Evolutionary conservation across 2,329 filamentous ascomycete species (phyloP).

Genomic region (Ramichloridium luteum): DNA sequence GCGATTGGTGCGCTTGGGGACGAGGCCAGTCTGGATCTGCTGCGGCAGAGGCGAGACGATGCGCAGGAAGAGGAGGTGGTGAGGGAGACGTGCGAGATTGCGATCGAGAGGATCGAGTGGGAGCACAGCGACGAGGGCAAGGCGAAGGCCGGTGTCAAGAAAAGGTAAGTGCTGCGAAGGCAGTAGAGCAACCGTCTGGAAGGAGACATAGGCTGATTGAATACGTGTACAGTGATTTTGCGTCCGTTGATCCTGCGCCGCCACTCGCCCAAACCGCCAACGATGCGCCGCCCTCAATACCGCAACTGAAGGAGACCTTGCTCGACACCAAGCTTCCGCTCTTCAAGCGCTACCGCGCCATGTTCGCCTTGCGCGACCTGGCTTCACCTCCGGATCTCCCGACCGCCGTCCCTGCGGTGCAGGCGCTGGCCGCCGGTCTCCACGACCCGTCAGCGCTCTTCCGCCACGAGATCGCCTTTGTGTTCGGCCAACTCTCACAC

Average conservation of each 20-base stretch:
- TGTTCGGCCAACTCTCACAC: constrained; percentile 91
- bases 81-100: constrained; percentile 94
- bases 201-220: no score
- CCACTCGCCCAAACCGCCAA: constrained; percentile 58
- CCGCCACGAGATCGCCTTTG: constrained; percentile 95
- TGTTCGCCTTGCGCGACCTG: constrained; percentile 93
- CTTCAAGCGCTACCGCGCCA: constrained; percentile 89
- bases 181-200: no score
- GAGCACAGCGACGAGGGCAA: constrained; percentile 63
- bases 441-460: constrained; percentile 81
- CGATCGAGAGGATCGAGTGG: constrained; percentile 88
- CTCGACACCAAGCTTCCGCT: constrained; percentile 69
- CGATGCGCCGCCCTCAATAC: constrained; percentile 46
- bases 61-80: constrained; percentile 66
- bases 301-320: constrained; percentile 61
- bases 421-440: constrained; percentile 75
- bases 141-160: no score
- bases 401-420: constrained; percentile 76
- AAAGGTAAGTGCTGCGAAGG: constrained; percentile 67
- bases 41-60: constrained; percentile 63
- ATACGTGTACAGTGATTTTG: constrained; percentile 65
- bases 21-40: constrained; percentile 56
- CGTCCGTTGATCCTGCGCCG: constrained; percentile 88
- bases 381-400: constrained; percentile 85
- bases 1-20: constrained; percentile 81